Conservation (phyloP, 1,284 basidiomycete genomes). For the Cryptococcus amylolentus region DNA sequence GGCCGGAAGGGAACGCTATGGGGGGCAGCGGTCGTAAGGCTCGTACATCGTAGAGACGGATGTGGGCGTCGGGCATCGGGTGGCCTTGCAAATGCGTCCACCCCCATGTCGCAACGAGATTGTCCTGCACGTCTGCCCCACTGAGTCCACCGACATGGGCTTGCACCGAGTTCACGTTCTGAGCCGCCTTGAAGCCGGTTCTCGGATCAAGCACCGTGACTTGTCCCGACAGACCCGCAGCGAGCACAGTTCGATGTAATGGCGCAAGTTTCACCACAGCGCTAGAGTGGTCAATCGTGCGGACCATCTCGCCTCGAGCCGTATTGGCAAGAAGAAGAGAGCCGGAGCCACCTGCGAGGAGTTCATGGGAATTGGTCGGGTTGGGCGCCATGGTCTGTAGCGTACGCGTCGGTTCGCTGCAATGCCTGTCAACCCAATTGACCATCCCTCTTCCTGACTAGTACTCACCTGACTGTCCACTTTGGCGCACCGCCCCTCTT, state of each 20-base stretch:
- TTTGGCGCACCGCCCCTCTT: slow-evolving; percentile 46
- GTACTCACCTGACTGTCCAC: slow-evolving; percentile 45
- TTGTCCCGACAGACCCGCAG: slow-evolving; percentile 77
- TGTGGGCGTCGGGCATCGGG: slow-evolving; percentile 83
- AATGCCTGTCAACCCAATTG: background rate
- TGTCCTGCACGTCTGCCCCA: slow-evolving; percentile 73
- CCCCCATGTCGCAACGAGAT: slow-evolving; percentile 79
- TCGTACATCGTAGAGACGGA: slow-evolving; percentile 88
- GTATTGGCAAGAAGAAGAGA: slow-evolving; percentile 69
- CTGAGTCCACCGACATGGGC: slow-evolving; percentile 78
- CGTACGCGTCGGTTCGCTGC: slow-evolving; percentile 38
- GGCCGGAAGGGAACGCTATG: slow-evolving; percentile 81
- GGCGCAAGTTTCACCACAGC: slow-evolving; percentile 42
- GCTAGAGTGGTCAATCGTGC: slow-evolving; percentile 53
- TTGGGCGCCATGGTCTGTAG: slow-evolving; percentile 49
- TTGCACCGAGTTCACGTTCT: slow-evolving; percentile 57
- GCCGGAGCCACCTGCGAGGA: slow-evolving; percentile 59
- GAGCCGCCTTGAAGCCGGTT: slow-evolving; percentile 54
- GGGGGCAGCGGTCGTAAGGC: slow-evolving; percentile 71
- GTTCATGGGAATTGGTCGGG: slow-evolving; percentile 54
- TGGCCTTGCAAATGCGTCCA: slow-evolving; percentile 84
- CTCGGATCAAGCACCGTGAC: slow-evolving; percentile 80
- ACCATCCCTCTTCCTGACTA: background rate
- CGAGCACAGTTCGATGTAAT: slow-evolving; percentile 55
- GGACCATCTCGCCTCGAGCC: slow-evolving; percentile 65